Base-by-base conservation (phyloP, 140 eudicot species). In the Ambrosia hybrid region DNA sequence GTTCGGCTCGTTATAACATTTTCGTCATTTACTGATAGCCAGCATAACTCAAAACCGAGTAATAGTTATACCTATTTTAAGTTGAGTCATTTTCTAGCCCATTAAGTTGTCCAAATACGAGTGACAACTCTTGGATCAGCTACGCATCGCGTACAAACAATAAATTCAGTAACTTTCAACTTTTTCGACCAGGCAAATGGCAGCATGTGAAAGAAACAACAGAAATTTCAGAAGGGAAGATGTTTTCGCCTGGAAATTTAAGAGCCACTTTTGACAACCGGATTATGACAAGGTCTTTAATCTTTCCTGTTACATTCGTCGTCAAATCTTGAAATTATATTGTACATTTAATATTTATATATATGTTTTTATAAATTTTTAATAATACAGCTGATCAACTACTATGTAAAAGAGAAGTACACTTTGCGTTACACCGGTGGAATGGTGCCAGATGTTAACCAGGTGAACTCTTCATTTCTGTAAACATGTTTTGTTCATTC, bases 361-460 rank as follows among this genome's bases (percentile, higher is more conserved):
- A 21, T 21, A 21, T 13, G 72, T 3, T 48, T 48, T 6, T 48
- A 48, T 39, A 49, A 46, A 14, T 37, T 69, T 26, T 57, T 15
- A 2, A 51, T 30, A 33, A 53, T 41, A 38, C 96, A 95, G 97
- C 77, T 95, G 73, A 84, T 95, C 78, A 89, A 91, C 85, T 91
- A 91, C 85, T 95, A 95, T 26, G 91, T 95, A 2, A 83, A 73
- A 69, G 96, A 95, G 83, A 95, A 95, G 72, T 95, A 91, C 96
- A 95, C 99, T 55, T 78, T 95, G 81, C 60, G 99, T 16, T 95
- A 95, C 97, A 95, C 99, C 0, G 99, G 99, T 65, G 99, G 99
- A 85, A 95, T 95, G 99, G 99, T 95, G 75, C 99, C 99, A 0
- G 99, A 95, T 85, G 99, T 95, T 67, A 95, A 95, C 83, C 99